Evolutionary conservation across 1,284 basidiomycete species (phyloP), one percentile per base, ranked within the genome.

Genomic region (Neonothopanus nambi): DNA sequence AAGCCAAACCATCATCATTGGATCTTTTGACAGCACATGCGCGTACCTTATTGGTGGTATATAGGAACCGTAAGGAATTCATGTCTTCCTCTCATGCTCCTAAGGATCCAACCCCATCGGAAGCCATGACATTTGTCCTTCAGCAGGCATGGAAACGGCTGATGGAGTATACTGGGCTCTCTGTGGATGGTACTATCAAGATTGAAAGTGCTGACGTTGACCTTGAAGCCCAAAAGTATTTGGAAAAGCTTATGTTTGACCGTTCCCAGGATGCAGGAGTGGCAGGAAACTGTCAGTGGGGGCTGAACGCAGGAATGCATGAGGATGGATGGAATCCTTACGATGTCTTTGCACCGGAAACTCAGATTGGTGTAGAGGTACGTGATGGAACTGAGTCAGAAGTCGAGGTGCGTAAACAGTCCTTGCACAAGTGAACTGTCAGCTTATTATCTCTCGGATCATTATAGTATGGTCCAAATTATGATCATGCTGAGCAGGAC

Each of bases 221-320:
- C 33, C 15, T 37, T 2, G 59, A 66, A 30, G 59, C 49, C 20
- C 38, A 62, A 1, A 45, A 24, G n/a, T 11, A 21, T 11, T 47
- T 63, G 1, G 62, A 64, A 23, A 49, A 59, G n/a, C 38, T 54
- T 18, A 62, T 66, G 57, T 63, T 64, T 33, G 56, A 58, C 20
- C 9, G 18, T 3, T 58, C 57, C 1, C 15, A 40, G 1, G 35
- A 37, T 6, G 56, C 61, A 5, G 61, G 60, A 3, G 18, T 54
- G 37, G 56, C 58, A n/a, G 57, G 62, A 11, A 48, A 59, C 17
- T 49, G 50, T 36, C 64, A 65, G 41, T 65, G 63, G 62, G 64
- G 63, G 7, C 51, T 64, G 5, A 58, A 63, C 56, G 55, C 52
- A 7, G 60, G 58, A 24, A 42, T 56, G 42, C 59, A 63, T 51